Base-by-base conservation (phyloP, 108 stramenopile genomes). In the Stephanodiscus triporus region DNA sequence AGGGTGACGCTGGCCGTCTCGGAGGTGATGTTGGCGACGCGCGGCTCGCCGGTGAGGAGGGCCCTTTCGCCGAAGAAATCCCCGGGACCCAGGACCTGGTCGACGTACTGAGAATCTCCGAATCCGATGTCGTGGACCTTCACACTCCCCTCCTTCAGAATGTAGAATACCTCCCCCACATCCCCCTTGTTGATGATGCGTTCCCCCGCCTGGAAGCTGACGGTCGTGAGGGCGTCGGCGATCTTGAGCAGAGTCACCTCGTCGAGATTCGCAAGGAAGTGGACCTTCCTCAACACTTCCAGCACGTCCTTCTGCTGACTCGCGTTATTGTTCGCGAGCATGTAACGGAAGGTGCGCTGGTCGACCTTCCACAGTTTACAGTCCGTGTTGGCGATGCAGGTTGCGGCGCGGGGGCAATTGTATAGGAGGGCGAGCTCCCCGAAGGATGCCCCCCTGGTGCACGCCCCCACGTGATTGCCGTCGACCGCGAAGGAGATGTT, bases 61-160 rank as follows among this genome's bases (percentile, higher is more conserved):
- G 98, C 98, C 30, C 96, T 89, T 74, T 99, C 98, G 27, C 98
- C 98, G 72, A 99, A 99, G 77, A 86, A 97, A 72, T 97, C 96
- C 30, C 98, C 96, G 10, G 83, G 75, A 19, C 69, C 73, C 22
- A 86, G 62, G 37, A 75, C 50, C 73, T 93, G 91, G 83, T 66
- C 91, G 76, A 69, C 90, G 63, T 75, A 88, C 68, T 80, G 88
- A 81, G 81, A 84, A 59, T 91, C 93, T 30, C 93, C 93, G 57
- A 92, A 89, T 32, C 89, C 91, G 79, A 92, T 92, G 50, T 89
- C 89, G 36, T 90, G 88, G 29, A 86, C 86, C 67, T 87, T 92
- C 59, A 93, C 92, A 16, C 72, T 82, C 50, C 97, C 97, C 68
- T 96, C 92, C 27, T 94, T 89, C 13, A 98, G 68, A 66, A 98